A percentile compares a stretch with the other conserved stretches of the same genome.
Conservation (phyloP, 768 basidiomycete species). For the Leccinum olivaceopallidum region DNA sequence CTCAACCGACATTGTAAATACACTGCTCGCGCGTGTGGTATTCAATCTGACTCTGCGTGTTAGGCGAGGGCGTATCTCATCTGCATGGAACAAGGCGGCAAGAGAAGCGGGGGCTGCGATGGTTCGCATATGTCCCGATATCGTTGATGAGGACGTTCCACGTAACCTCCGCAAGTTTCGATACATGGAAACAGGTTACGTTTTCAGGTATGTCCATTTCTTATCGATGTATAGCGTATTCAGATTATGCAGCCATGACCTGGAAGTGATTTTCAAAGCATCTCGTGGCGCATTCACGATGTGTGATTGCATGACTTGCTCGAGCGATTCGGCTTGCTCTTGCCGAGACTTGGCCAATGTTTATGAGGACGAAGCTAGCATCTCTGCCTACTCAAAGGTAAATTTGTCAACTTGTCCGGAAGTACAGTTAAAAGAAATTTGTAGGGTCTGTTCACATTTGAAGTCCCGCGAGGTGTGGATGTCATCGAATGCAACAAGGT, state of each 20-base stretch:
- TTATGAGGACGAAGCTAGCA: slow-evolving; percentile 29
- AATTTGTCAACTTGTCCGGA: background rate
- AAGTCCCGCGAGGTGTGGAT: slow-evolving; percentile 42
- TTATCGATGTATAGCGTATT: slow-evolving; percentile 5
- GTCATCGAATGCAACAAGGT: slow-evolving; percentile 71
- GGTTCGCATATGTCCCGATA: slow-evolving; percentile 35
- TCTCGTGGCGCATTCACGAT: slow-evolving; percentile 38
- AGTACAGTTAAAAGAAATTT: slow-evolving; percentile 3
- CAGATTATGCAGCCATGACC: slow-evolving; percentile 15
- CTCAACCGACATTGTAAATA: slow-evolving; percentile 26
- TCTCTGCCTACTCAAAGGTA: slow-evolving; percentile 48
- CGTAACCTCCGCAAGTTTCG: slow-evolving; percentile 41
- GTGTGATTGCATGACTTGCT: slow-evolving; percentile 47
- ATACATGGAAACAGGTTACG: slow-evolving; percentile 56
- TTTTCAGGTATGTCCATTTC: slow-evolving; percentile 39
- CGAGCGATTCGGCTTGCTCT: slow-evolving; percentile 37
- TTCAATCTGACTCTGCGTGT: slow-evolving; percentile 5
- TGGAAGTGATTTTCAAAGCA: slow-evolving; percentile 23
- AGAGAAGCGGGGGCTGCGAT: slow-evolving; percentile 29
- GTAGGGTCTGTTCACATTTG: slow-evolving; percentile 54
- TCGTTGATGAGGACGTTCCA: slow-evolving; percentile 43
- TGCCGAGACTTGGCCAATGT: slow-evolving; percentile 51
- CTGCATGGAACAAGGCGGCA: slow-evolving; percentile 33
- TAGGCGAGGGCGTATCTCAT: slow-evolving; percentile 30
- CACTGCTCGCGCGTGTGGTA: background rate